Evolutionary conservation across 305 asterid species (phyloP).

Genomic region (Fraxinus velutina): DNA sequence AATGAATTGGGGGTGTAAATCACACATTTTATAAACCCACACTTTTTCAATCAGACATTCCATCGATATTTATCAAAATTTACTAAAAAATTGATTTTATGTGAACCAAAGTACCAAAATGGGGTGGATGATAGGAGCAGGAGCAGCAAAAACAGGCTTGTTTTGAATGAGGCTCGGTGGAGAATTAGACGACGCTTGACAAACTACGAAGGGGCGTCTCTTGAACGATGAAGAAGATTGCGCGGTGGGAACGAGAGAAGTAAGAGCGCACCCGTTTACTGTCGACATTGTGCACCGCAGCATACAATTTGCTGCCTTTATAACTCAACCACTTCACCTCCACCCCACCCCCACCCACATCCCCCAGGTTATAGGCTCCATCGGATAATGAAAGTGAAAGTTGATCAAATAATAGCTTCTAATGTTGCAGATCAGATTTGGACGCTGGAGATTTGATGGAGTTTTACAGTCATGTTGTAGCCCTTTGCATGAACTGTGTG

Average conservation of each 20-base stretch:
- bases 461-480: not conserved
- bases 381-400: slow-evolving; percentile 63
- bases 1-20: not conserved
- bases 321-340: slow-evolving; percentile 11
- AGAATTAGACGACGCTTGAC: slow-evolving; percentile 48
- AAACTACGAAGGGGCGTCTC: slow-evolving; percentile 45
- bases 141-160: slow-evolving; percentile 90
- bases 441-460: slow-evolving; percentile 37
- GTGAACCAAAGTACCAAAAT: slow-evolving; percentile 41
- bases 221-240: slow-evolving; percentile 23
- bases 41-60: not conserved
- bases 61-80: not conserved
- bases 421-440: slow-evolving; percentile 55
- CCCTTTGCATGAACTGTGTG: not conserved
- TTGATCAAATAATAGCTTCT: slow-evolving; percentile 54
- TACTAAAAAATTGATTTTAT: not conserved
- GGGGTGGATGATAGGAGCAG: slow-evolving; percentile 81
- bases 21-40: not conserved
- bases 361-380: not conserved
- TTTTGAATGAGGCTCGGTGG: slow-evolving; percentile 72
- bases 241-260: slow-evolving; percentile 43
- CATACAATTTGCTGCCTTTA: slow-evolving; percentile 8
- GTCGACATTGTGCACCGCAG: slow-evolving; percentile 63
- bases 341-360: not conserved
- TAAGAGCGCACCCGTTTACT: slow-evolving; percentile 44